phyloP scores from a whole-genome alignment of 768 basidiomycete species.

The Pleurotus giganteus region DNA sequence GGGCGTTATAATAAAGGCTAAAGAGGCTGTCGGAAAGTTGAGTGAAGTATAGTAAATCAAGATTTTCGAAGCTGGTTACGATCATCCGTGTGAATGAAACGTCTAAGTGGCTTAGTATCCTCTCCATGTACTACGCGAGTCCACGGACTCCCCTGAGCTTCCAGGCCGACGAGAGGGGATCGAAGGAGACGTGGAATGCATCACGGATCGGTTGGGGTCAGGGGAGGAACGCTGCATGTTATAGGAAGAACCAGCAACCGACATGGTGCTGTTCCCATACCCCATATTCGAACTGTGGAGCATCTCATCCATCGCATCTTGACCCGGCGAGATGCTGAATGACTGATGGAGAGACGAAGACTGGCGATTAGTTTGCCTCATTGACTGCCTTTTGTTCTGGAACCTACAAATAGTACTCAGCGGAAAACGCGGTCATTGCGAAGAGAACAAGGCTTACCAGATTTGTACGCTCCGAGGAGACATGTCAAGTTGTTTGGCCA shows the following conservation, averaged over 20 bases:
- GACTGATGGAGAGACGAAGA: constrained; percentile 50
- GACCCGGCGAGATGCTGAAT: constrained; percentile 41
- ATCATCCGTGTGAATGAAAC: constrained; percentile 15
- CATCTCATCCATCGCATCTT: constrained; percentile 37
- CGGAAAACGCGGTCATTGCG: constrained; percentile 13
- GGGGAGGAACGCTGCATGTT: constrained; percentile 33
- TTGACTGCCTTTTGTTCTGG: constrained; percentile 83
- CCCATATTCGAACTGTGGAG: constrained; percentile 25
- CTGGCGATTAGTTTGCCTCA: constrained; percentile 76
- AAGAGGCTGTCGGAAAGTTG: constrained; percentile 11
- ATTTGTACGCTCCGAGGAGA: constrained; percentile 84
- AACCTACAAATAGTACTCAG: constrained; percentile 53
- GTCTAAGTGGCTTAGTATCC: constrained; percentile 36
- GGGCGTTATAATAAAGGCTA: constrained; percentile 10
- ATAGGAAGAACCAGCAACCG: constrained; percentile 33
- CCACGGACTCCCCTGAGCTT: constrained; percentile 38
- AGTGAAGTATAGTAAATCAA: constrained; percentile 5
- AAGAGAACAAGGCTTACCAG: constrained; percentile 49
- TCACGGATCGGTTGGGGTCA: constrained; percentile 35
- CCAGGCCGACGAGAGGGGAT: constrained; percentile 43
- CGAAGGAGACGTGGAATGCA: constrained; percentile 25
- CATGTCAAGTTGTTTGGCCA: constrained; percentile 81
- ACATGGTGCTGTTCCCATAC: constrained; percentile 31
- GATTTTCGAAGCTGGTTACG: constrained; percentile 14
- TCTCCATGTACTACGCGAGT: constrained; percentile 52